These are phyloP conservation scores for Panicum virgatum DNA, from an alignment of 202 grass and related monocot species.

Conservation along the genomic window DNA sequence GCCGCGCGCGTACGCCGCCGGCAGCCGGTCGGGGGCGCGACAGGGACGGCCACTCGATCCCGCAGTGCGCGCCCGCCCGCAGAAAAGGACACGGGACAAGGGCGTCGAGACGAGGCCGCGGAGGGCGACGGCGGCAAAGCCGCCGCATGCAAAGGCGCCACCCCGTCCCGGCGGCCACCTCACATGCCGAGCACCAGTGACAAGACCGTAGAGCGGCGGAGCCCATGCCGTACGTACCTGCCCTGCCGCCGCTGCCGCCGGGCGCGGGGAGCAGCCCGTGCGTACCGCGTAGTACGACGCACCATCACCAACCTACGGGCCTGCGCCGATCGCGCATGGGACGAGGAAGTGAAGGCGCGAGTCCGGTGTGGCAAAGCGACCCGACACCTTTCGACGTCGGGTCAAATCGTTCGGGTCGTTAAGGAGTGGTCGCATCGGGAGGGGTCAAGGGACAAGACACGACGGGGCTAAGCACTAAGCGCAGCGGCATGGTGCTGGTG, in stretches of 20 bases:
- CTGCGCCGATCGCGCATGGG: background rate
- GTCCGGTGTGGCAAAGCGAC: background rate
- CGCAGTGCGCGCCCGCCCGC: constrained; percentile 8
- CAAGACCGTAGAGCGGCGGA: background rate
- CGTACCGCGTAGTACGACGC: background rate
- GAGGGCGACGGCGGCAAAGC: constrained; percentile 6
- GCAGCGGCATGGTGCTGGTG: no score
- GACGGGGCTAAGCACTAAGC: no score
- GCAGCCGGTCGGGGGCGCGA: constrained; percentile 25
- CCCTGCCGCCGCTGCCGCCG: background rate
- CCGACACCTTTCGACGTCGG: background rate
- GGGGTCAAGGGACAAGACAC: no score
- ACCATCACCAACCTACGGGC: constrained; percentile 9
- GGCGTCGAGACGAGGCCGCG: background rate
- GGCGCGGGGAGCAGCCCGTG: no score
- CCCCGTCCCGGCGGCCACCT: no score
- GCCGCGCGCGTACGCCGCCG: background rate
- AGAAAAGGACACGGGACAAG: constrained; percentile 5
- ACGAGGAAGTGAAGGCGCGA: background rate
- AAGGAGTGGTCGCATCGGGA: background rate
- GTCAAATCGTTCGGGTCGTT: no score
- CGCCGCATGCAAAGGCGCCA: no score
- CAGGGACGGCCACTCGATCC: constrained; percentile 17
- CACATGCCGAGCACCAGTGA: background rate
- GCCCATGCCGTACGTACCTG: background rate